Evolutionary conservation across 495 filamentous ascomycete species (phyloP).

Genomic region (Penicillium riverlandense): DNA sequence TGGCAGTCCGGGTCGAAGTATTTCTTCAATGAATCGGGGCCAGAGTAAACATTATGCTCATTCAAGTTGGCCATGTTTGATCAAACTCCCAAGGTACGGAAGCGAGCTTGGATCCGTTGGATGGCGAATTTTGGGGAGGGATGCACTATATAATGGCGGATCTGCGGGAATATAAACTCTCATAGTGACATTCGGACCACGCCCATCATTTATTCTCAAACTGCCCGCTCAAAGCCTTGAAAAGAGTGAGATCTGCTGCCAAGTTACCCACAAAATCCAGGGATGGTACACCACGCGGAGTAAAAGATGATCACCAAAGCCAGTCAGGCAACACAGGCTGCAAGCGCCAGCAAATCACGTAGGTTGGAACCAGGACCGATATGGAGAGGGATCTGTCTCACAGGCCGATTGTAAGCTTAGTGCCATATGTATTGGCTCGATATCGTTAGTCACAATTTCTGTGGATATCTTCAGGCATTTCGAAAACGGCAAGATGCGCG

Average conservation of each 20-base stretch:
- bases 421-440: too few species aligned
- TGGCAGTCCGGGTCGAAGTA: conserved; percentile 52
- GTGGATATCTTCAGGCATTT: background rate
- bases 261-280: background rate
- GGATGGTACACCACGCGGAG: background rate
- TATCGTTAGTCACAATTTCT: too few species aligned
- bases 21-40: conserved; percentile 43
- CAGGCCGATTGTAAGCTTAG: too few species aligned
- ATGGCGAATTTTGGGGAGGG: background rate
- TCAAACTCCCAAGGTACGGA: background rate
- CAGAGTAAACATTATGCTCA: conserved; percentile 48
- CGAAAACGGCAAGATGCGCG: conserved; percentile 16
- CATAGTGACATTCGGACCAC: background rate
- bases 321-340: conserved; percentile 4
- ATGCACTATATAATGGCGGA: background rate
- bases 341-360: conserved; percentile 7
- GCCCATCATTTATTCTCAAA: background rate
- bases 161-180: conserved; percentile 4
- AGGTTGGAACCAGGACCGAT: too few species aligned
- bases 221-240: background rate
- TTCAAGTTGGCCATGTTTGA: conserved; percentile 31
- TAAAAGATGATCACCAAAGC: background rate
- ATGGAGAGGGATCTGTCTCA: background rate
- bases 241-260: conserved; percentile 1
- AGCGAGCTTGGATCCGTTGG: background rate